phyloP scores from a whole-genome alignment of 768 basidiomycete species.

The Strobilomyces dryophilus region DNA sequence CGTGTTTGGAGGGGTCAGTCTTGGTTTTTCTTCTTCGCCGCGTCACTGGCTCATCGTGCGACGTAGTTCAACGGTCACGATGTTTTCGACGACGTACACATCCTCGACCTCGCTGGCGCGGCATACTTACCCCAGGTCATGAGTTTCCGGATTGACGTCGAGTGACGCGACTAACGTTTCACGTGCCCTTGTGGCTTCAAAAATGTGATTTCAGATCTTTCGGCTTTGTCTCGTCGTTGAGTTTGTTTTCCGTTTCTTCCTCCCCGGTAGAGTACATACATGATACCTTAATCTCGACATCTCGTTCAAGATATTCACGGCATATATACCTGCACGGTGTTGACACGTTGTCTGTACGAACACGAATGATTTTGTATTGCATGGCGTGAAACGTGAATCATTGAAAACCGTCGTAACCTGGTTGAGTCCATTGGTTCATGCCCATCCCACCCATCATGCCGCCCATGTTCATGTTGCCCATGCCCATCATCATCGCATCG shows the following conservation, averaged over 20 bases:
- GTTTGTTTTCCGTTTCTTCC: constrained; percentile 11
- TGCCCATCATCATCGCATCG: constrained; percentile 42
- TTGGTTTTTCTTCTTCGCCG: background rate
- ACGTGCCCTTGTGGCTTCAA: background rate
- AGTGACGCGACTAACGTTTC: constrained; percentile 9
- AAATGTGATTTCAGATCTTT: background rate
- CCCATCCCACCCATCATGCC: constrained; percentile 34
- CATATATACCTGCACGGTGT: constrained; percentile 26
- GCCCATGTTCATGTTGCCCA: constrained; percentile 33
- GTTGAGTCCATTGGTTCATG: constrained; percentile 38
- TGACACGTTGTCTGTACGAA: constrained; percentile 5
- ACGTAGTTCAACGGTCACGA: constrained; percentile 68
- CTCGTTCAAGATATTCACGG: constrained; percentile 19
- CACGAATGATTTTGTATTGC: background rate
- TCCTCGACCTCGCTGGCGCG: constrained; percentile 80
- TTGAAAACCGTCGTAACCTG: constrained; percentile 32
- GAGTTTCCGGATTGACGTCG: constrained; percentile 57
- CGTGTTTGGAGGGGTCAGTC: constrained; percentile 68
- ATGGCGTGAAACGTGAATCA: constrained; percentile 5
- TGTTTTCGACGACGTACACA: constrained; percentile 81
- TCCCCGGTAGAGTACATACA: constrained; percentile 44
- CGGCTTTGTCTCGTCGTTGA: constrained; percentile 15
- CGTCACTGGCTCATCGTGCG: background rate
- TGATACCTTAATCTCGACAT: constrained; percentile 25
- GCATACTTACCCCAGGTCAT: constrained; percentile 91